Base-by-base conservation (phyloP, 805 yeast genomes). In the Yamadazyma olivae region DNA sequence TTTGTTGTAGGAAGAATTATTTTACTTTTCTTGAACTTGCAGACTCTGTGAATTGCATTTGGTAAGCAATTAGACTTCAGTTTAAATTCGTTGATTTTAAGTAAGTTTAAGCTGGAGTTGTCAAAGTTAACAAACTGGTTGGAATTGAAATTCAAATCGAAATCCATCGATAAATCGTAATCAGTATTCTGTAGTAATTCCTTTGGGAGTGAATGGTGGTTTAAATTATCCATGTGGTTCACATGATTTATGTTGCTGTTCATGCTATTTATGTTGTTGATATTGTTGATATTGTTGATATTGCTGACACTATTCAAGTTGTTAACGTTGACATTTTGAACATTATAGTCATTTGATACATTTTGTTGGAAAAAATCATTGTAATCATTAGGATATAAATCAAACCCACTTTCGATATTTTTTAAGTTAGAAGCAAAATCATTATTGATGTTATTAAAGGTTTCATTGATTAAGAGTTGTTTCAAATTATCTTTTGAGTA, bases 21-120 rank as follows among this genome's bases (percentile, higher is more conserved):
- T 12, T 21, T 21, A 12, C 12, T 8, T 20, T 37, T 49, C 12
- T 33, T 32, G 32, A 59, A 50, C 1, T 23, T 38, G 1, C 38
- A 30, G 0, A 39, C 45, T 6, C 27, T 27, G 9, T 35, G 26
- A 2, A 41, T 35, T 1, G 59, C 58, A 35, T 56, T 51, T 3
- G 56, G 56, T 15, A 59, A 49, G 14, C 15, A 7, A 25, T 25
- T 25, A 8, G 7, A 6, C 12, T 25, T n/a, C 3, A 16, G 16
- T 9, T 30, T 35, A 1, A 27, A 17, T 16, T 32, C 32, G 6
- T 38, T 31, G 16, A 41, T 15, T 3, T 30, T 32, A 14, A 41
- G 32, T 5, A 35, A 17, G 21, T 38, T 41, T 2, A 41, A 9
- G 16, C 23, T 27, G 4, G 28, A 27, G 27, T 32, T 39, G 31